Evolutionary conservation across 2,329 filamentous ascomycete genomes (phyloP), one percentile per base, ranked within the genome.

Genomic region (Claviceps pusilla): DNA sequence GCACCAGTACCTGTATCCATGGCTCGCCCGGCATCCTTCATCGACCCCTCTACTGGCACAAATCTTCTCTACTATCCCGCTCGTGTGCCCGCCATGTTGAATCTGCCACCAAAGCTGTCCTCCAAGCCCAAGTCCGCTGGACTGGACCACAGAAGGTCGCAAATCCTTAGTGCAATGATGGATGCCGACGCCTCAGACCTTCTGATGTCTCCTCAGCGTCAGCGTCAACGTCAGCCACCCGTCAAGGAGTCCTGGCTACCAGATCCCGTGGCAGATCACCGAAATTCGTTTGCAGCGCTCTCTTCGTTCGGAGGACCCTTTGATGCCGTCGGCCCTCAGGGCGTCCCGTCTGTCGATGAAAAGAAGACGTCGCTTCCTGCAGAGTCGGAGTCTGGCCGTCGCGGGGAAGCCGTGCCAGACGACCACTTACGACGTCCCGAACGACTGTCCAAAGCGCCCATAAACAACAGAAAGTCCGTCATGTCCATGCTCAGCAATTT

Each of bases 41-140:
- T 80, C 62, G 76, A 83, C 63, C 80, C 80, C 1, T 73, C 76
- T 31, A 84, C 84, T 1, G 84, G 82, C 4, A 82, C 91, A 59
- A 76, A 83, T 61, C 95, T 97, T 87, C 81, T 95, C 10, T 97
- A 85, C 69, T 98, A 98, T 66, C 93, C 93, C 14, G 93, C 93
- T 3, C 90, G 89, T 1, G 93, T 98, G 3, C 93, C 93, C 3
- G 84, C 86, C 58, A 90, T 95, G 83, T 77, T 98, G 55, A 97
- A 95, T 62, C 73, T 98, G 12, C 93, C 93, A 0, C 89, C 89
- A 48, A 87, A 89, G 62, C 72, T 97, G 51, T 95, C 90, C 1
- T 87, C 84, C 62, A 77, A 82, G 52, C 82, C 85, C 9, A 79
- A 84, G 53, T 71, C 79, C 3, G 71, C 76, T 10, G 76, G 82